phyloP scores from a whole-genome alignment of 116 monocot species.

The Iris pallida region DNA sequence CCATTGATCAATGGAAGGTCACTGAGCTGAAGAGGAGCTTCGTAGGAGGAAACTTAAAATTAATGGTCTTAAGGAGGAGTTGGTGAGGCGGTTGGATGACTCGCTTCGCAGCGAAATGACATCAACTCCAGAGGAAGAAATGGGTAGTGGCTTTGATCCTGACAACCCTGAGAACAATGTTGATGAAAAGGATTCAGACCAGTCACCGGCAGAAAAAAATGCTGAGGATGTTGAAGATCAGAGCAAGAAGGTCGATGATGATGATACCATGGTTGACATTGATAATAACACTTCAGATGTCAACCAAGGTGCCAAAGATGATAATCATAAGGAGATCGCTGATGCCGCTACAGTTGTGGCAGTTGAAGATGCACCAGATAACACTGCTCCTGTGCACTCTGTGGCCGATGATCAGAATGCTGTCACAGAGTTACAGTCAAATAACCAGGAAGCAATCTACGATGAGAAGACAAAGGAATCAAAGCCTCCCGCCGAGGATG shows the following conservation, averaged over 20 bases:
- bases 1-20: constrained; percentile 92
- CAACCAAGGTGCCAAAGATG: constrained; percentile 9
- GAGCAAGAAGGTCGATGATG: constrained; percentile 9
- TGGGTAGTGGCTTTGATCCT: constrained; percentile 11
- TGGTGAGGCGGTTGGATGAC: constrained; percentile 53
- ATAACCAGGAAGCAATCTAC: neutral
- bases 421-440: neutral
- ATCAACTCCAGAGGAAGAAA: neutral
- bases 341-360: neutral
- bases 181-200: constrained; percentile 4
- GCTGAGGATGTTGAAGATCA: constrained; percentile 5
- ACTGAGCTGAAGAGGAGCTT: constrained; percentile 93
- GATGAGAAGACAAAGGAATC: constrained; percentile 21
- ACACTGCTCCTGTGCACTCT: neutral
- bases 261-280: constrained; percentile 5
- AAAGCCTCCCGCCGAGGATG: constrained; percentile 35
- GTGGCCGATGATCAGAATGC: neutral
- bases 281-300: constrained; percentile 5
- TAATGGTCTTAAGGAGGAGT: constrained; percentile 86
- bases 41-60: constrained; percentile 49
- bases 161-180: constrained; percentile 8
- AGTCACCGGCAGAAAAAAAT: constrained; percentile 2
- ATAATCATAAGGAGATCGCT: neutral
- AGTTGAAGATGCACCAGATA: neutral
- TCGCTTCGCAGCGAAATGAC: constrained; percentile 38